phyloP scores from a whole-genome alignment of 2,329 filamentous ascomycete genomes.

The Penicillium sp. region DNA sequence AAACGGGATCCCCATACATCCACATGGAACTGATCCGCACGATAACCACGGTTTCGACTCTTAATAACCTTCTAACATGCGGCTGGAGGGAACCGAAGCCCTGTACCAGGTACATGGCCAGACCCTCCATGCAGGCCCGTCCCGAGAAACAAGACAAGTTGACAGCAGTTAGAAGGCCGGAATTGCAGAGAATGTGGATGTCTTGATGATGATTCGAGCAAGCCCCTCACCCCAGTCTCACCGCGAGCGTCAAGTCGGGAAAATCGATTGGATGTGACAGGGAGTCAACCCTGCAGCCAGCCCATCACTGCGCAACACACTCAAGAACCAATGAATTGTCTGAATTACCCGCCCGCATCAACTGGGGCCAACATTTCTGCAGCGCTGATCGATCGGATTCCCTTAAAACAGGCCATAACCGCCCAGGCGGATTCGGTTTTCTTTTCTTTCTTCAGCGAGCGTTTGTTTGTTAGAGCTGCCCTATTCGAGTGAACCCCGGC shows the following conservation, averaged over 20 bases:
- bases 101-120: constrained; percentile 2
- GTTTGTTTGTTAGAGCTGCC: constrained; percentile 45
- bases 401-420: constrained; percentile 28
- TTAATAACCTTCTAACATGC: not conserved
- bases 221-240: not conserved
- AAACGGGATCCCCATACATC: not conserved
- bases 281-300: not conserved
- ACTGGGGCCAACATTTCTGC: constrained; percentile 7
- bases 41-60: not conserved
- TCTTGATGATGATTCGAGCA: not conserved
- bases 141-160: not conserved
- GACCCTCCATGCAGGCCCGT: not conserved
- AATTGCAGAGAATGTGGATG: not conserved
- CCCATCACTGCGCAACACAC: constrained; percentile 2
- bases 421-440: constrained; percentile 32
- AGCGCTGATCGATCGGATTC: constrained; percentile 22
- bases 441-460: constrained; percentile 68
- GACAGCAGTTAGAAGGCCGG: not conserved
- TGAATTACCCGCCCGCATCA: constrained; percentile 14
- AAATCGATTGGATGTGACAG: constrained; percentile 3
- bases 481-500: constrained; percentile 50
- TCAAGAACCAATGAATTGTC: constrained; percentile 11
- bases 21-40: constrained; percentile 1
- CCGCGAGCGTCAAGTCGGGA: constrained; percentile 1
- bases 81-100: not conserved